Conservation (phyloP, 2,329 filamentous ascomycete species). For the Harringtonia lauricola region DNA sequence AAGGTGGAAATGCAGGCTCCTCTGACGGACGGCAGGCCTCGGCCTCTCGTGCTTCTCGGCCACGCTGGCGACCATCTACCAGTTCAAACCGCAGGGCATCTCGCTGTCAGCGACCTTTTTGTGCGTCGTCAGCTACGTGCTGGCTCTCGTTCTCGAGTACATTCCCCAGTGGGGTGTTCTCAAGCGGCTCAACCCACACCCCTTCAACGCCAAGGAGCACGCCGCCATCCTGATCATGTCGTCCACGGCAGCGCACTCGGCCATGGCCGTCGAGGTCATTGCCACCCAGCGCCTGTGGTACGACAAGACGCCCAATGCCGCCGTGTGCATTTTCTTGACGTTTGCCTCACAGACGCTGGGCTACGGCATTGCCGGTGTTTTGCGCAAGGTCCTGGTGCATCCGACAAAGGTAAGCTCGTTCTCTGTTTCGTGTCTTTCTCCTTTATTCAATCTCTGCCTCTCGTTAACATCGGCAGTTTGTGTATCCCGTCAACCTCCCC, state of each 20-base stretch:
- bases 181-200: conserved; percentile 17
- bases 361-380: conserved; percentile 35
- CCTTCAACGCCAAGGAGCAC: conserved; percentile 16
- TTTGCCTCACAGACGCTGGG: conserved; percentile 37
- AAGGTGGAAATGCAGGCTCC: too few relatives aligned
- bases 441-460: too few relatives aligned
- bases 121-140: conserved; percentile 29
- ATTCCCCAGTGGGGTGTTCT: conserved; percentile 17
- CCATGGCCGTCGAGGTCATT: conserved; percentile 24
- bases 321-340: conserved; percentile 29
- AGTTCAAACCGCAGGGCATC: conserved; percentile 35
- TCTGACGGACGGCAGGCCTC: too few relatives aligned
- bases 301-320: conserved; percentile 24
- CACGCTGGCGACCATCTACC: conserved; percentile 31
- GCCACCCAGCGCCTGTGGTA: conserved; percentile 37
- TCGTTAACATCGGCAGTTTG: too few relatives aligned
- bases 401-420: too few relatives aligned
- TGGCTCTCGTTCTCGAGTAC: conserved; percentile 23
- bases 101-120: conserved; percentile 31
- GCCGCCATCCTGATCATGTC: conserved; percentile 14
- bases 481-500: conserved; percentile 26
- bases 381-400: conserved; percentile 32
- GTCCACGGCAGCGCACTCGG: conserved; percentile 10
- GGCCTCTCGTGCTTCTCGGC: conserved; percentile 23
- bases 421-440: too few relatives aligned